A percentile compares a stretch with the other conserved stretches of the same genome.
Conservation (phyloP, 352 stramenopile species). For the Albugo candida region DNA sequence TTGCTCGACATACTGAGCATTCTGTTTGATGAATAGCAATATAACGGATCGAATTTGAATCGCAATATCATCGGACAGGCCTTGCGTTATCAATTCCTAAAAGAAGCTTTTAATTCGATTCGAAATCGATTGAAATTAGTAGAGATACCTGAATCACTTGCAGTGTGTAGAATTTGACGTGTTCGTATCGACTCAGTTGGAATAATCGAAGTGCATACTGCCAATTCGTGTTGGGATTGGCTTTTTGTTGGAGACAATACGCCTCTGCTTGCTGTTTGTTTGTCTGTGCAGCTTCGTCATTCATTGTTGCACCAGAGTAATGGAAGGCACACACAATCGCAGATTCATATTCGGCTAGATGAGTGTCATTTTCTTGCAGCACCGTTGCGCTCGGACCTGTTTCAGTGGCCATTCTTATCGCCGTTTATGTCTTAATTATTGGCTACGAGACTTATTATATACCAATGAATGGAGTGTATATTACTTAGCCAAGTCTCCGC, state of each 20-base stretch:
- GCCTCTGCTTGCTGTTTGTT: slow-evolving; percentile 51
- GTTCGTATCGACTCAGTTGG: slow-evolving; percentile 30
- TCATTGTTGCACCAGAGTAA: slow-evolving; percentile 30
- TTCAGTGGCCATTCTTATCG: too few relatives aligned
- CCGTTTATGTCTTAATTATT: too few relatives aligned
- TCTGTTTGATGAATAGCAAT: slow-evolving; percentile 35
- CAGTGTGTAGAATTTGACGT: slow-evolving; percentile 71
- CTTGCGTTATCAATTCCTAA: slow-evolving; percentile 24
- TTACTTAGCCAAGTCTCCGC: too few relatives aligned
- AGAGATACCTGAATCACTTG: slow-evolving; percentile 30
- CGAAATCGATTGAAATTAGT: not conserved
- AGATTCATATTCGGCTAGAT: not conserved
- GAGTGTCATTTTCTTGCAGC: too few relatives aligned
- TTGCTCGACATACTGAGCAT: slow-evolving; percentile 36
- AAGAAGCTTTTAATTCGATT: not conserved
- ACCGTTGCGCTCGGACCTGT: too few relatives aligned
- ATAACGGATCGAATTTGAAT: slow-evolving; percentile 30
- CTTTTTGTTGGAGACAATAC: slow-evolving; percentile 43
- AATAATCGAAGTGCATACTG: slow-evolving; percentile 49
- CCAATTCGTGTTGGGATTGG: slow-evolving; percentile 21
- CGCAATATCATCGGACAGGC: slow-evolving; percentile 22
- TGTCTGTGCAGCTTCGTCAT: slow-evolving; percentile 27
- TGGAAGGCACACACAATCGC: slow-evolving; percentile 67
- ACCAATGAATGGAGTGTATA: too few relatives aligned
- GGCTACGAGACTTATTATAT: too few relatives aligned